Base-by-base conservation (phyloP, 495 filamentous ascomycete species). In the Daldinia bambusicola region DNA sequence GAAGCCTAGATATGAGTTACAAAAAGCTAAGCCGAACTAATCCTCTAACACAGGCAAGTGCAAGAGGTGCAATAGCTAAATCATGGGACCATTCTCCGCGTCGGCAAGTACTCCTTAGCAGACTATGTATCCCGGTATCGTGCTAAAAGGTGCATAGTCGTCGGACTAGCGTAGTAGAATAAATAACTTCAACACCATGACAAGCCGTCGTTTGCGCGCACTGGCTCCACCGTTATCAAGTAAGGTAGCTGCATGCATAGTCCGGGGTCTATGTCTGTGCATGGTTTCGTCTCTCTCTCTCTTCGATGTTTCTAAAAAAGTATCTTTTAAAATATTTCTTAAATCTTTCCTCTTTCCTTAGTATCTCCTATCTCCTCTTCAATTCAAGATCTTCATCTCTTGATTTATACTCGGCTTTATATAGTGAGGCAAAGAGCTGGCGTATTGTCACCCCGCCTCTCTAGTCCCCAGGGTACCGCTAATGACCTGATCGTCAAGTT, bases 171-270 rank as follows among this genome's bases (percentile, higher is more conserved):
- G 38, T 14, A 38, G 16, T 32, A 48, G 41, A 64, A 66, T 63
- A 62, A 55, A 61, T 55, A 38, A 41, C 45, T 41, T 67, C 69
- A 59, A 63, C 69, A 66, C 59, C 69, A 67, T 63, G 32, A 59
- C 52, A 48, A 71, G 7, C 10, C 57, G 48, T 67, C 63, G 22
- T 36, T 48, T 60, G 4, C 55, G 64, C 59, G 67, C 66, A n/a
- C 22, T 34, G 41, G 18, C 69, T 72, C 69, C 69, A 72, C 69
- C 69, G 63, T 67, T 67, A 67, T 72, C 69, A 64, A 55, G 16
- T 36, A 63, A 63, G 64, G 55, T 72, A 63, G 56, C 50, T 52
- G 43, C 43, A 36, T 67, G 51, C 58, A 52, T 58, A 43, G 41
- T 45, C 41, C 55, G 63, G 63, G 55, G 30, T 56, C 18, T 18